phyloP scores from a whole-genome alignment of 306 rosid genomes.

The Gynostemma pentaphyllum region DNA sequence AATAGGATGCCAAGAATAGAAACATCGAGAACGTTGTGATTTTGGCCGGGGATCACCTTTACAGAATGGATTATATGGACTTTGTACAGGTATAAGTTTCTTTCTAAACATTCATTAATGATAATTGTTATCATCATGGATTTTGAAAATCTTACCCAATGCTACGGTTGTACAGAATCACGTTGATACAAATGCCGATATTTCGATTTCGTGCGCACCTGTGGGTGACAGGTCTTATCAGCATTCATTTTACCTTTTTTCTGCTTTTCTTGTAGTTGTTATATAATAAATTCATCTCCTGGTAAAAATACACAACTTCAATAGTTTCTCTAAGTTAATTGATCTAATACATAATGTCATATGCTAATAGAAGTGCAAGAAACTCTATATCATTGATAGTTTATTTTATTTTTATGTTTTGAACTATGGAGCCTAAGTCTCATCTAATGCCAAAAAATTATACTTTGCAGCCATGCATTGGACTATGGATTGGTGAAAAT shows the following conservation, averaged over 20 bases:
- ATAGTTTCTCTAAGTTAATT: neutral
- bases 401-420: neutral
- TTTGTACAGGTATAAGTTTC: conserved; percentile 59
- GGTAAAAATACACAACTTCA: neutral
- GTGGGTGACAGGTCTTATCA: conserved; percentile 55
- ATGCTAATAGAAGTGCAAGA: neutral
- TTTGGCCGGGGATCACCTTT: conserved; percentile 86
- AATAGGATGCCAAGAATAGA: conserved; percentile 78
- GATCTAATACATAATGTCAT: neutral
- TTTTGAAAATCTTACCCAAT: conserved; percentile 8
- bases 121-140: neutral
- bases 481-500: conserved; percentile 80
- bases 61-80: conserved; percentile 90
- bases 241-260: conserved; percentile 11
- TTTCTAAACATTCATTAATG: neutral
- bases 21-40: conserved; percentile 66
- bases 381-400: neutral
- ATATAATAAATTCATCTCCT: neutral
- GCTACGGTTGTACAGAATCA: conserved; percentile 46
- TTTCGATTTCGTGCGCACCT: conserved; percentile 63
- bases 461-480: conserved; percentile 68
- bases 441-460: neutral
- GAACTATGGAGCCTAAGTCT: neutral
- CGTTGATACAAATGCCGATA: conserved; percentile 61
- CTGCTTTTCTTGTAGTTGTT: neutral